These are phyloP conservation scores for Trametes hirsuta DNA, from an alignment of 1,284 basidiomycete species.

Conservation along the genomic window DNA sequence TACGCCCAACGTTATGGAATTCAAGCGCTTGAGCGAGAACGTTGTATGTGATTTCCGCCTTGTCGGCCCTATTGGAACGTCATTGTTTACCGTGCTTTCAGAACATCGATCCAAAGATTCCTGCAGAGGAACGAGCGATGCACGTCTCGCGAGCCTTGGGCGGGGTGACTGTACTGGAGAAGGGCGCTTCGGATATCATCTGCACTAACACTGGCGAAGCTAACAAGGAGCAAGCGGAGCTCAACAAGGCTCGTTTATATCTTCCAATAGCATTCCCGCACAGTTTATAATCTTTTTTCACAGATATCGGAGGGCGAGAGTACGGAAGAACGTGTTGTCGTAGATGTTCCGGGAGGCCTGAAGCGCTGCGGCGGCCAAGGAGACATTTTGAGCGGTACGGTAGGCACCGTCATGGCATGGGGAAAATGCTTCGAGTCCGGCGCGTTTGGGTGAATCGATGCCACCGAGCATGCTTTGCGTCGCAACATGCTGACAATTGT, in stretches of 20 bases:
- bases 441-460: slow-evolving; percentile 61
- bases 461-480: too few species aligned
- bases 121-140: slow-evolving; percentile 52
- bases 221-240: slow-evolving; percentile 37
- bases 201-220: slow-evolving; percentile 65
- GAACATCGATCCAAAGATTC: slow-evolving; percentile 57
- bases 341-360: slow-evolving; percentile 78
- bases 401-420: slow-evolving; percentile 93
- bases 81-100: slow-evolving; percentile 24
- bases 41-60: slow-evolving; percentile 49
- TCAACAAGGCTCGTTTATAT: slow-evolving; percentile 26
- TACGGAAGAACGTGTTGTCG: slow-evolving; percentile 56
- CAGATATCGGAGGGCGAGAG: slow-evolving; percentile 42
- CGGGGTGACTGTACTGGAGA: slow-evolving; percentile 92
- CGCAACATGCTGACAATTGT: neutral
- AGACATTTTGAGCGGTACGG: slow-evolving; percentile 87
- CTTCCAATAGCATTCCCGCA: neutral
- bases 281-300: neutral
- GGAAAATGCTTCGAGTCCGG: slow-evolving; percentile 89
- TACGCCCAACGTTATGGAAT: slow-evolving; percentile 96
- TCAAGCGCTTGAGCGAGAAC: slow-evolving; percentile 80
- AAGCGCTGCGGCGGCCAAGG: slow-evolving; percentile 97
- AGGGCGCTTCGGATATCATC: slow-evolving; percentile 79
- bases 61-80: neutral
- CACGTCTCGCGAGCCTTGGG: slow-evolving; percentile 76